Evolutionary conservation across 441 rosid species (phyloP).

Genomic region (Populus hybrid): DNA sequence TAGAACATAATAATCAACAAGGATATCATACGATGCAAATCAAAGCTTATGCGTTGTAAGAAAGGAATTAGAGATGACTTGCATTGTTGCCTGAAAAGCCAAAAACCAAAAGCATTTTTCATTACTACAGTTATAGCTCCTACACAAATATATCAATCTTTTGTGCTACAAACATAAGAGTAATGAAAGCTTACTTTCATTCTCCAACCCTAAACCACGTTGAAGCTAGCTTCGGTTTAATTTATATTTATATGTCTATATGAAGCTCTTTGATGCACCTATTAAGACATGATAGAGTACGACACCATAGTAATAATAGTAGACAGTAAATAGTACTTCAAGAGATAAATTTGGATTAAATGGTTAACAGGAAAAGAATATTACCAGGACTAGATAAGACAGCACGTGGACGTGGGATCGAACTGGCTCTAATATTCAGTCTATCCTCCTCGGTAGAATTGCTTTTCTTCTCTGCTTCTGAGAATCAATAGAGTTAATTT

Average conservation of each 20-base stretch:
- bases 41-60: neutral
- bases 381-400: slow-evolving; percentile 67
- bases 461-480: slow-evolving; percentile 33
- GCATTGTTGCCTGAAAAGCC: neutral
- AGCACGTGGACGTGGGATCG: slow-evolving; percentile 64
- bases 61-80: neutral
- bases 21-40: neutral
- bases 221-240: neutral
- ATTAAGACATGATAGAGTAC: neutral
- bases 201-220: neutral
- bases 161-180: neutral
- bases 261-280: neutral
- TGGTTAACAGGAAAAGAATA: neutral
- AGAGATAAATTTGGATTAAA: neutral
- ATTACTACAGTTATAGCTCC: neutral
- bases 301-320: neutral
- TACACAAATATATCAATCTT: neutral
- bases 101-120: neutral
- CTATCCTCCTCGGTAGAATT: slow-evolving; percentile 26
- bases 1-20: neutral
- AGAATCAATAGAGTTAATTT: slow-evolving; percentile 9
- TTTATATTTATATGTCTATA: neutral
- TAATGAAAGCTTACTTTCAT: neutral
- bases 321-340: neutral
- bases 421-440: slow-evolving; percentile 44